These are phyloP conservation scores for Scheffersomyces spartinae DNA, from an alignment of 805 yeast species.

Conservation along the genomic window DNA sequence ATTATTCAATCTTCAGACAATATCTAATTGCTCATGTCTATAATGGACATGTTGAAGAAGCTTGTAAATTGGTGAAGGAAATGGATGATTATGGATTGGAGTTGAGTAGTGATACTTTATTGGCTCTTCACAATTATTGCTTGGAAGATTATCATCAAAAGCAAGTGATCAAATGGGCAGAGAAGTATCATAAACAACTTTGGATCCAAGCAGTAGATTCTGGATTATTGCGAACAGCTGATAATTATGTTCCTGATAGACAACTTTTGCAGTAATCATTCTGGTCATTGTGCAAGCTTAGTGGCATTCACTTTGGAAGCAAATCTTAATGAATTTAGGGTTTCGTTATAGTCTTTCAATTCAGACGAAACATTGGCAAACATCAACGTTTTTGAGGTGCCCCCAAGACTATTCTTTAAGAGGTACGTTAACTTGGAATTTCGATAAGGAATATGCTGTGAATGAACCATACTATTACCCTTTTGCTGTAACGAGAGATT, in stretches of 20 bases:
- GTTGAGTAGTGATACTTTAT: slow-evolving; percentile 32
- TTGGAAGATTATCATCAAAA: slow-evolving; percentile 17
- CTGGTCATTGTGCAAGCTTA: slow-evolving; percentile 5
- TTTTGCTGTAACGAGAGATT: slow-evolving; percentile 37
- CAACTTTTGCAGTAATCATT: neutral
- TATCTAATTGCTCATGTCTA: slow-evolving; percentile 61
- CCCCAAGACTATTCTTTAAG: slow-evolving; percentile 73
- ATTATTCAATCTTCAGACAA: slow-evolving; percentile 41
- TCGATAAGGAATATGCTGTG: slow-evolving; percentile 51
- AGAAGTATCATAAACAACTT: slow-evolving; percentile 10
- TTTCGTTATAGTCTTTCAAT: slow-evolving; percentile 53
- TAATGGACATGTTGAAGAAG: slow-evolving; percentile 47
- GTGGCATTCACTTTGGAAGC: slow-evolving; percentile 75
- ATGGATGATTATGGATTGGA: slow-evolving; percentile 37
- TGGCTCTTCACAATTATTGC: slow-evolving; percentile 36
- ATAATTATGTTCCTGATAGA: slow-evolving; percentile 2
- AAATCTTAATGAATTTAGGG: slow-evolving; percentile 76
- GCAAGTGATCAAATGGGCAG: slow-evolving; percentile 23
- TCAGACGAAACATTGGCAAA: slow-evolving; percentile 80
- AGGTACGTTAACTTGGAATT: slow-evolving; percentile 72
- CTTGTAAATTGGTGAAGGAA: slow-evolving; percentile 36
- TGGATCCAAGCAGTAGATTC: slow-evolving; percentile 17
- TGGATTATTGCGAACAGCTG: slow-evolving; percentile 16
- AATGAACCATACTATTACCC: slow-evolving; percentile 13
- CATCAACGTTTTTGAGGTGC: slow-evolving; percentile 84